phyloP scores from a whole-genome alignment of 441 rosid species.

The Caryocar brasiliense region DNA sequence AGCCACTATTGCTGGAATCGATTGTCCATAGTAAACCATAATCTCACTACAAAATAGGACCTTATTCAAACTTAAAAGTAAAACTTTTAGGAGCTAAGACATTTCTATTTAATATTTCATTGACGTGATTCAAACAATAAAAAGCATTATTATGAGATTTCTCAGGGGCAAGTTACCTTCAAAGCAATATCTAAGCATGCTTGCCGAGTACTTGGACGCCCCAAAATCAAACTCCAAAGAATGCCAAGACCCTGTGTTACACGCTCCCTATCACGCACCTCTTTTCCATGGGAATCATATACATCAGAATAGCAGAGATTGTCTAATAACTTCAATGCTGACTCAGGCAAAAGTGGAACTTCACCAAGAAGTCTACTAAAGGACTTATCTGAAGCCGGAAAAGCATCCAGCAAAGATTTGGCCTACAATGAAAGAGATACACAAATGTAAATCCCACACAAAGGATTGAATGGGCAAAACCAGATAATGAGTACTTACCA shows the following conservation, averaged over 20 bases:
- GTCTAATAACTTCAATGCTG: slow-evolving; percentile 70
- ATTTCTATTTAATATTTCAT: no score
- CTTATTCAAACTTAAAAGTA: no score
- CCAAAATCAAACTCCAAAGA: slow-evolving; percentile 94
- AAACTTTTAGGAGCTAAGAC: no score
- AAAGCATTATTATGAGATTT: slow-evolving; percentile 9
- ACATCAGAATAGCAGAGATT: slow-evolving; percentile 70
- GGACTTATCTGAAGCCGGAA: slow-evolving; percentile 96
- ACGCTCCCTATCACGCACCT: slow-evolving; percentile 75
- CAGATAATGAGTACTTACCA: slow-evolving; percentile 46
- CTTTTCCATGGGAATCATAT: slow-evolving; percentile 57
- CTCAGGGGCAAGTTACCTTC: slow-evolving; percentile 43
- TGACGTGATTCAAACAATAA: slow-evolving; percentile 6
- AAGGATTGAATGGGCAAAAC: slow-evolving; percentile 7
- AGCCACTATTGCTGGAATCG: no score
- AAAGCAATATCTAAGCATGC: slow-evolving; percentile 86
- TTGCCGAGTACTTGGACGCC: slow-evolving; percentile 81
- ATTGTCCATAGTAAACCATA: no score
- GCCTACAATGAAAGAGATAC: slow-evolving; percentile 45
- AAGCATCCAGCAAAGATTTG: slow-evolving; percentile 67
- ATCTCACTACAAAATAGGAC: no score
- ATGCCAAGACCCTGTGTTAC: slow-evolving; percentile 99
- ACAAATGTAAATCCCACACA: slow-evolving; percentile 24
- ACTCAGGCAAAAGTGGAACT: slow-evolving; percentile 76
- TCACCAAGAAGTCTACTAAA: slow-evolving; percentile 94